phyloP scores from a whole-genome alignment of 2,329 filamentous ascomycete species.

The Ascochyta clinopodiicola region DNA sequence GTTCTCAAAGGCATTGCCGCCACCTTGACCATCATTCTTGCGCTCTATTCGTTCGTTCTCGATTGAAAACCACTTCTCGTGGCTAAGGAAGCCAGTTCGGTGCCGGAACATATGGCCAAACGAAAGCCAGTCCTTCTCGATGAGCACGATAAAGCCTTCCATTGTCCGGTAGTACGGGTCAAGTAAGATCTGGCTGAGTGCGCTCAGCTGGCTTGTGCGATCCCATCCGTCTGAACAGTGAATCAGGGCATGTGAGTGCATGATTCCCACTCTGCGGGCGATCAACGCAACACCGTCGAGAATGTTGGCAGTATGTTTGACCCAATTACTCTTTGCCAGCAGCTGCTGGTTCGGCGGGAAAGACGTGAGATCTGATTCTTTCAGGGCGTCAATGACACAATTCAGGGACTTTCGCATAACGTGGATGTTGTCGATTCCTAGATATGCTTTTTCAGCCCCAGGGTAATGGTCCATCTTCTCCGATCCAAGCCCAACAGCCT shows the following conservation, averaged over 20 bases:
- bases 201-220: conserved; percentile 91
- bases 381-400: conserved; percentile 86
- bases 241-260: conserved; percentile 93
- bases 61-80: conserved; percentile 91
- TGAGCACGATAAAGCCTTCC: conserved; percentile 89
- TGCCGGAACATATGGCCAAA: conserved; percentile 98
- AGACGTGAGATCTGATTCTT: conserved; percentile 87
- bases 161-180: conserved; percentile 95
- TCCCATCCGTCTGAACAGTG: conserved; percentile 99
- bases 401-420: conserved; percentile 93
- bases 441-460: conserved; percentile 86
- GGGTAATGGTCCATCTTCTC: conserved; percentile 99
- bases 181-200: conserved; percentile 88
- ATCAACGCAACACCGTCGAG: conserved; percentile 86
- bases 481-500: conserved; percentile 88
- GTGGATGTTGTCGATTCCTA: conserved; percentile 98
- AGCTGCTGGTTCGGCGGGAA: conserved; percentile 82
- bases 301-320: conserved; percentile 85
- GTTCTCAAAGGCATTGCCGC: conserved; percentile 81
- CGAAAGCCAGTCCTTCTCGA: conserved; percentile 97
- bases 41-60: conserved; percentile 78
- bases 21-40: conserved; percentile 44
- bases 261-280: conserved; percentile 84
- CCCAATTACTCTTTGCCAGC: conserved; percentile 84
- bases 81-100: conserved; percentile 84